These are phyloP conservation scores for Floccularia luteovirens DNA, from an alignment of 768 basidiomycete species.

Conservation along the genomic window DNA sequence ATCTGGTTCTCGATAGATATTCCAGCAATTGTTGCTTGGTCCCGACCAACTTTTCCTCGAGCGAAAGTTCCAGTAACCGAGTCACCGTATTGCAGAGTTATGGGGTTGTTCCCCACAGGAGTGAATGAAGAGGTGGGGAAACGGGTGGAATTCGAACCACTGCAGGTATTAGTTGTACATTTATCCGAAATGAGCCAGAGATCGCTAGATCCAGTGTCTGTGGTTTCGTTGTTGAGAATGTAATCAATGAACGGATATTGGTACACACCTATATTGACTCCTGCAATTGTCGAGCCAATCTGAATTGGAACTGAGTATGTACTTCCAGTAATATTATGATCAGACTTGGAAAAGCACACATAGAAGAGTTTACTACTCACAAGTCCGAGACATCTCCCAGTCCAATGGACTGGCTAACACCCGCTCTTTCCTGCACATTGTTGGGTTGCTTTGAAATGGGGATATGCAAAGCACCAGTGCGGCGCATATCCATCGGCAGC, in stretches of 20 bases:
- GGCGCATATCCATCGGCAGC: too few relatives aligned
- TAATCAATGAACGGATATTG: neutral
- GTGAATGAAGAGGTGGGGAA: constrained; percentile 34
- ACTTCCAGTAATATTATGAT: constrained; percentile 8
- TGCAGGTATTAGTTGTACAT: constrained; percentile 35
- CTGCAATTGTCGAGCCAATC: constrained; percentile 18
- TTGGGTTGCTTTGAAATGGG: too few relatives aligned
- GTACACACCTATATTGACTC: constrained; percentile 21
- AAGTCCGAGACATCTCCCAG: constrained; percentile 28
- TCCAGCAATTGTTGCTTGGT: constrained; percentile 46
- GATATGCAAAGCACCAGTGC: too few relatives aligned
- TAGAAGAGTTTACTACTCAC: constrained; percentile 12
- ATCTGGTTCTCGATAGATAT: constrained; percentile 41
- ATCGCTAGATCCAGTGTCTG: constrained; percentile 70
- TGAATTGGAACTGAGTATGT: constrained; percentile 28
- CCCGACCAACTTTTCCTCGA: constrained; percentile 44
- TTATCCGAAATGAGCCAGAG: constrained; percentile 55
- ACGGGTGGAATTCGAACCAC: constrained; percentile 22
- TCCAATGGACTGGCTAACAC: constrained; percentile 23
- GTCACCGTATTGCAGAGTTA: constrained; percentile 54
- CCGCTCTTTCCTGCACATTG: too few relatives aligned
- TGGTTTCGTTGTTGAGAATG: neutral
- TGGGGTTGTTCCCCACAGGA: constrained; percentile 24
- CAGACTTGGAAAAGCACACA: neutral
- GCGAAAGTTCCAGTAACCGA: constrained; percentile 59